A percentile compares a stretch with the other conserved stretches of the same genome.
Conservation (phyloP, 345 rosid species). For the Corchorus olitorius region DNA sequence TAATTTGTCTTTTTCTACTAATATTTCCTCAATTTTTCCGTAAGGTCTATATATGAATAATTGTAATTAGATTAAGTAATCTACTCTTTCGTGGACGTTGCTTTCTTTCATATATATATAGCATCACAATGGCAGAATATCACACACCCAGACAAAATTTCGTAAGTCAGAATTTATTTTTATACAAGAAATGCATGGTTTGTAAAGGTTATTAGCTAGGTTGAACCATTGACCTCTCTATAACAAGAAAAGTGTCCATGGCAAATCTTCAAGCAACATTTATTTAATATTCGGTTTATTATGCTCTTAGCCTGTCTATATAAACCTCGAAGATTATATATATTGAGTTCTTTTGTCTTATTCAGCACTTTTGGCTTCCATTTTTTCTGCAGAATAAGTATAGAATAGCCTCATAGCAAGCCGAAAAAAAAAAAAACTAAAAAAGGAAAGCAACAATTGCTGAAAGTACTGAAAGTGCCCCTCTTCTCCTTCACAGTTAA, state of each 20-base stretch:
- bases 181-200: too few species aligned
- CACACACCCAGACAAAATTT: too few species aligned
- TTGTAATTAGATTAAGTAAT: too few species aligned
- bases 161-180: too few species aligned
- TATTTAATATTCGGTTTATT: background rate
- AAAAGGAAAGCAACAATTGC: constrained; percentile 5
- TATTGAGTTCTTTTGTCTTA: background rate
- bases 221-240: too few species aligned
- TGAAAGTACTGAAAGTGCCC: background rate
- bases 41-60: too few species aligned
- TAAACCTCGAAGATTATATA: background rate
- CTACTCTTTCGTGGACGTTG: too few species aligned
- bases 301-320: background rate
- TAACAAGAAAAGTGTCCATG: constrained; percentile 13
- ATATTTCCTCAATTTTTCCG: too few species aligned
- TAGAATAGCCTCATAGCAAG: background rate
- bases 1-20: too few species aligned
- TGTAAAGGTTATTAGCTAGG: too few species aligned
- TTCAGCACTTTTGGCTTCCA: background rate
- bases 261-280: background rate
- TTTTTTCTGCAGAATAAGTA: background rate
- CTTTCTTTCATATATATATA: too few species aligned
- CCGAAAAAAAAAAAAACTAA: background rate
- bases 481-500: background rate
- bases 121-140: too few species aligned